Evolutionary conservation across 257 asterid species (phyloP), one percentile per base, ranked within the genome.

Genomic region (Capsicum pubescens): DNA sequence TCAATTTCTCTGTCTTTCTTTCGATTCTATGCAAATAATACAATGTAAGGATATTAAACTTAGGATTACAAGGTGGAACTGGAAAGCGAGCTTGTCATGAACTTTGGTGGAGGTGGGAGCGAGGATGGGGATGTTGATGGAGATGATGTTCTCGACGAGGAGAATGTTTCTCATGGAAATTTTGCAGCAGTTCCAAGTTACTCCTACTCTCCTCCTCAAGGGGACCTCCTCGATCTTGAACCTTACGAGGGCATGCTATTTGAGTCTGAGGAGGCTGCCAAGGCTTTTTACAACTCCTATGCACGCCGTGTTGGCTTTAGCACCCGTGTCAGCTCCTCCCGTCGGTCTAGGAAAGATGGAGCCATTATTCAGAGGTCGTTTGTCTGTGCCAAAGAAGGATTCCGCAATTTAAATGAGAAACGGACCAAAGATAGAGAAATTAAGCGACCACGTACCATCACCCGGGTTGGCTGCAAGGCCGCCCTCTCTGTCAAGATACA

Each of bases 391-490:
- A 97, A 93, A 86, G 99, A 97, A 86, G 99, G 99, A 50, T 97
- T 97, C 67, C 95, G 99, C 19, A 95, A 95, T 84, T 86, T 93
- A 90, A 97, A 97, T 81, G 98, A 97, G 93, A 97, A 95, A 88
- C 89, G 98, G 46, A 91, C 96, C 2, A 97, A 91, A 84, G 97
- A 95, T 87, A 89, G 98, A 86, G 98, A 95, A 83, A 91, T 95
- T 76, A 97, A 97, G 89, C 92, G 98, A 21, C 98, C 99, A 0
- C 86, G 99, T 13, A 92, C 91, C 16, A 89, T 93, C 84, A 97
- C 99, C 44, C 91, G 99, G 6, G 99, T 97, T 13, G 99, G 99
- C 17, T 97, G 99, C 86, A 97, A 97, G 89, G 99, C 99, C 10
- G 90, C 92, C 0, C 87, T 97, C 79, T 93, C 98, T 32, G 98